These are phyloP conservation scores for Oryza coarctata DNA, from an alignment of 176 grass and related monocot species.

Conservation along the genomic window DNA sequence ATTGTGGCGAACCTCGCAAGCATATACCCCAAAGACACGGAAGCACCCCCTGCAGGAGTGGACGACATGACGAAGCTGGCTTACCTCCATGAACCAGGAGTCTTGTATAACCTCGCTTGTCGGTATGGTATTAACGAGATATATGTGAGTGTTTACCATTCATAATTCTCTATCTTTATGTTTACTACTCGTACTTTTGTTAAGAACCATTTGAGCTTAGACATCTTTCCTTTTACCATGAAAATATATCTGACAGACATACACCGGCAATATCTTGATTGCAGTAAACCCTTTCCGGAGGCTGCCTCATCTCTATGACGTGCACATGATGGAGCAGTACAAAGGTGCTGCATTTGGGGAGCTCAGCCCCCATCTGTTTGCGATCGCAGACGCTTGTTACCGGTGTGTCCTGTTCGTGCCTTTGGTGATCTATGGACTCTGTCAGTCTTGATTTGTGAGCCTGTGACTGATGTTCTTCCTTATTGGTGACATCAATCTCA, in stretches of 20 bases:
- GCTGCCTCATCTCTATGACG: conserved; percentile 86
- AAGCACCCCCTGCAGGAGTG: conserved; percentile 78
- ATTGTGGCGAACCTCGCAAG: conserved; percentile 60
- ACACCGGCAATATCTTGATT: conserved; percentile 97
- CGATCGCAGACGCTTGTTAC: conserved; percentile 80
- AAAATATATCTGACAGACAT: conserved; percentile 45
- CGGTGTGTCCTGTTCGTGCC: conserved; percentile 39
- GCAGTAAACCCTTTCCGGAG: conserved; percentile 89
- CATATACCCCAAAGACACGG: conserved; percentile 89
- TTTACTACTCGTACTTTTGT: background rate
- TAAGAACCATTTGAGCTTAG: background rate
- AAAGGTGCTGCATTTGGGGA: conserved; percentile 86
- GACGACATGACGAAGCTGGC: conserved; percentile 98
- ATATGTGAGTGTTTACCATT: conserved; percentile 58
- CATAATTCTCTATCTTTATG: background rate
- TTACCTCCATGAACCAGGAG: conserved; percentile 92
- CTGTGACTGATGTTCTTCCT: background rate
- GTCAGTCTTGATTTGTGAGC: background rate
- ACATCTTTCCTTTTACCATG: background rate
- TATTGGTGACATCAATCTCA: background rate
- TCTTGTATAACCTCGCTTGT: conserved; percentile 68
- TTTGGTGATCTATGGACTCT: background rate
- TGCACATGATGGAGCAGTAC: conserved; percentile 97
- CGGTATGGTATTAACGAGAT: conserved; percentile 83
- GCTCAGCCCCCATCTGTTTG: conserved; percentile 89